A percentile compares a stretch with the other conserved stretches of the same genome.
phyloP scores from a whole-genome alignment of 2,329 filamentous ascomycete species.

The Talaromyces verruculosus region DNA sequence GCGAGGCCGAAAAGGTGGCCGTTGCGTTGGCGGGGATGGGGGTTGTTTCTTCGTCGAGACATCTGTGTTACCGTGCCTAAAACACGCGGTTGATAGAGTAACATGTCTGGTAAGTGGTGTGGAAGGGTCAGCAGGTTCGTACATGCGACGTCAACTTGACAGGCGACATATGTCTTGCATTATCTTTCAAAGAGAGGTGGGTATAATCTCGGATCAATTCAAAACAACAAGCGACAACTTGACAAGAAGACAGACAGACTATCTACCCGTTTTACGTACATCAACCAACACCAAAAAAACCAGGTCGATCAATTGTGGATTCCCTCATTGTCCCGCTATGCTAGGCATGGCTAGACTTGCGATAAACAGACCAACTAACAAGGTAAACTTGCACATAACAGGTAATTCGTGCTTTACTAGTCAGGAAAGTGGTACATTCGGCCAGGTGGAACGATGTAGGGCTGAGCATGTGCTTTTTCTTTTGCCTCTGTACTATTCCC shows the following conservation, averaged over 20 bases:
- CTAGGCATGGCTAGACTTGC: background rate
- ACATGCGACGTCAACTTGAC: background rate
- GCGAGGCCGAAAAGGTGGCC: background rate
- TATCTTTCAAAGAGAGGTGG: background rate
- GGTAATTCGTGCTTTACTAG: background rate
- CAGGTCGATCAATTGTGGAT: background rate
- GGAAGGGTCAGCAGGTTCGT: background rate
- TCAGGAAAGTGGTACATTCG: background rate
- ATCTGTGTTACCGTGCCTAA: too few relatives aligned
- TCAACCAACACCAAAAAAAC: background rate
- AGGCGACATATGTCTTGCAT: background rate
- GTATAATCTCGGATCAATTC: background rate
- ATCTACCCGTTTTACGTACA: slow-evolving; percentile 5
- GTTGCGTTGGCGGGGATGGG: background rate
- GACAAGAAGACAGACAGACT: background rate
- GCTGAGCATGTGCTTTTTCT: slow-evolving; percentile 2
- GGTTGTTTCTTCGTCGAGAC: background rate
- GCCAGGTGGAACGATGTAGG: background rate
- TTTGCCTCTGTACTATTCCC: background rate
- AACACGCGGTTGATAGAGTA: background rate
- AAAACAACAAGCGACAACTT: background rate
- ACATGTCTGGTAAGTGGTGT: background rate
- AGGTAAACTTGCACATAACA: background rate
- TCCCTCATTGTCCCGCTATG: background rate
- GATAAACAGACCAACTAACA: background rate